Evolutionary conservation across 345 rosid genomes (phyloP).

Genomic region (Corchorus olitorius): DNA sequence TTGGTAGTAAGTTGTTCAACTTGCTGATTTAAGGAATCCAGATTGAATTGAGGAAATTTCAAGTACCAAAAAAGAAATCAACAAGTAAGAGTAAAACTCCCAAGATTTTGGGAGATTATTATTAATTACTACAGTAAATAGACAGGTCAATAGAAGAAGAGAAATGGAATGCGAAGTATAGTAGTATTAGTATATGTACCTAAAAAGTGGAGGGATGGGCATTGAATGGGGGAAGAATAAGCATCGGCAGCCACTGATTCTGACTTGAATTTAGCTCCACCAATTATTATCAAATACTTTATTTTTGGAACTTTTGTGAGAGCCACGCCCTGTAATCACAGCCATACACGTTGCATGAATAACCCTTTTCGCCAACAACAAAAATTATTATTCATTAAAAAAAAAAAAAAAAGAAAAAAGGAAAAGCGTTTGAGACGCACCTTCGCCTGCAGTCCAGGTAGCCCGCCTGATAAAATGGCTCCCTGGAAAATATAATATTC

Average conservation of each 20-base stretch:
- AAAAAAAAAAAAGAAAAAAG: no score
- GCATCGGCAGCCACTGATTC: constrained; percentile 57
- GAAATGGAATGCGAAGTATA: neutral
- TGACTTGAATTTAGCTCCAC: constrained; percentile 68
- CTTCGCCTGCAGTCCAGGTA: constrained; percentile 75
- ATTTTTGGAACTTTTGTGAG: constrained; percentile 71
- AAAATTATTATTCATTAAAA: no score
- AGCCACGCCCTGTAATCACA: constrained; percentile 59
- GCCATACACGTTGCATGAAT: neutral
- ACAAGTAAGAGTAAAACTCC: neutral
- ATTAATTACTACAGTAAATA: neutral
- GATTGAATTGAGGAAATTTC: no score
- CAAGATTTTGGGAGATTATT: neutral
- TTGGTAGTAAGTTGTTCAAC: no score
- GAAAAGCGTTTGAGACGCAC: constrained; percentile 34
- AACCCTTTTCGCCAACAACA: neutral
- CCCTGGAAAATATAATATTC: constrained; percentile 45
- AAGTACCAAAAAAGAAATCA: neutral
- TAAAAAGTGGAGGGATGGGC: constrained; percentile 74
- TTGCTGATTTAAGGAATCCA: no score
- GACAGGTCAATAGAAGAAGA: neutral
- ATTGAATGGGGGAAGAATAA: constrained; percentile 54
- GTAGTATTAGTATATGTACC: no score
- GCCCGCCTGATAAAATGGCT: constrained; percentile 65
- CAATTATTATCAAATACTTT: constrained; percentile 64